These are phyloP conservation scores for Leccinum barrowsii DNA, from an alignment of 768 basidiomycete species.

Conservation along the genomic window DNA sequence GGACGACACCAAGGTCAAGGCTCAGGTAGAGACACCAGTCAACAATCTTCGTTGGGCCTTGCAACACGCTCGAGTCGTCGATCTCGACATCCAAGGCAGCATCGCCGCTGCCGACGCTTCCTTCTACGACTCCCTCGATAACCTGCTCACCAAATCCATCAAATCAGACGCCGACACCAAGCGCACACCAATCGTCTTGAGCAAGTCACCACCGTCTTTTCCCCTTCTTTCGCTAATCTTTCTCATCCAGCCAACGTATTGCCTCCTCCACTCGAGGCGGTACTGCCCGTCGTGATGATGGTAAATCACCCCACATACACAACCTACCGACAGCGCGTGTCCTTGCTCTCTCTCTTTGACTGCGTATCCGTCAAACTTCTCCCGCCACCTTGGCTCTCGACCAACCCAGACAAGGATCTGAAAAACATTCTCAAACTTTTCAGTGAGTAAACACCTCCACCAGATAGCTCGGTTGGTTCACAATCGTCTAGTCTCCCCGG, in stretches of 20 bases:
- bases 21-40: slow-evolving; percentile 39
- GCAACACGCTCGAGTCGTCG: slow-evolving; percentile 56
- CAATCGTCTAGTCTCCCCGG: slow-evolving; percentile 60
- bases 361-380: slow-evolving; percentile 69
- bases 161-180: slow-evolving; percentile 23
- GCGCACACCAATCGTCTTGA: slow-evolving; percentile 60
- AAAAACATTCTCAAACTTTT: slow-evolving; percentile 80
- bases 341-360: slow-evolving; percentile 73
- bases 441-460: slow-evolving; percentile 45
- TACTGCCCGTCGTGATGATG: slow-evolving; percentile 71
- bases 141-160: slow-evolving; percentile 63
- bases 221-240: neutral
- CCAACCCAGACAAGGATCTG: slow-evolving; percentile 41
- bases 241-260: slow-evolving; percentile 62
- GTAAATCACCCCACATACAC: slow-evolving; percentile 75
- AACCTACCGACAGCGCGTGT: slow-evolving; percentile 68
- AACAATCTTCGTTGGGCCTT: slow-evolving; percentile 66
- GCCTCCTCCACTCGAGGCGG: slow-evolving; percentile 72
- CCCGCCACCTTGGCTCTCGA: slow-evolving; percentile 69
- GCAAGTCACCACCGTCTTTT: slow-evolving; percentile 34
- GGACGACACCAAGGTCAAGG: slow-evolving; percentile 10
- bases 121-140: slow-evolving; percentile 65
- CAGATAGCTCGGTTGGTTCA: neutral
- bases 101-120: slow-evolving; percentile 45
- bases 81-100: slow-evolving; percentile 62